Conservation (phyloP, 345 rosid genomes). For the Murraya koenigii region DNA sequence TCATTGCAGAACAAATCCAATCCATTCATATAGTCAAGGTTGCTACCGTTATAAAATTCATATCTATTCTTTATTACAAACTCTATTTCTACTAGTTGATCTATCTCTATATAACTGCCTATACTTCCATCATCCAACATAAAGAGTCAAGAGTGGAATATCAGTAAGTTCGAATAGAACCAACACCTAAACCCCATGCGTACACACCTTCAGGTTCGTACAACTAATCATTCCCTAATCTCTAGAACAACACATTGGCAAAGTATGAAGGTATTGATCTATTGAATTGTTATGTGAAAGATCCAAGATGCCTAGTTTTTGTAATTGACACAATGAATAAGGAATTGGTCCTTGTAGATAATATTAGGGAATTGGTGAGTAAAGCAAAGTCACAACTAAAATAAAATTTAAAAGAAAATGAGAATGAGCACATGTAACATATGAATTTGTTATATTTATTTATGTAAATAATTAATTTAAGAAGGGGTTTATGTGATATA, state of each 20-base stretch:
- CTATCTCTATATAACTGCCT: too few relatives aligned
- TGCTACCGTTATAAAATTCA: conserved; percentile 19
- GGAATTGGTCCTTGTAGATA: neutral
- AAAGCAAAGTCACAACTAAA: neutral
- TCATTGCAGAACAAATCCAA: conserved; percentile 27
- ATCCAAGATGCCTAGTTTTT: neutral
- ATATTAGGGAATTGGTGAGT: too few relatives aligned
- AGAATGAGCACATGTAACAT: too few relatives aligned
- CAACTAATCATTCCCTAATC: too few relatives aligned
- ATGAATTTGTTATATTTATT: too few relatives aligned
- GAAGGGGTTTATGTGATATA: too few relatives aligned
- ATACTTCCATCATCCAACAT: too few relatives aligned
- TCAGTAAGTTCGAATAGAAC: neutral
- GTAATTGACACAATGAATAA: neutral
- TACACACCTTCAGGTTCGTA: neutral
- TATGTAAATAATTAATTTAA: too few relatives aligned
- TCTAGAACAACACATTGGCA: too few relatives aligned
- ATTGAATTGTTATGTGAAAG: neutral
- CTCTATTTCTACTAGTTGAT: neutral
- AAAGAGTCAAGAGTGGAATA: neutral
- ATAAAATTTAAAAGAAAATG: neutral
- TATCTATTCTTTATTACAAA: conserved; percentile 17
- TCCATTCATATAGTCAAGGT: too few relatives aligned
- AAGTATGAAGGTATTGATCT: conserved; percentile 7
- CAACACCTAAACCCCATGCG: neutral